A percentile compares a stretch with the other conserved stretches of the same genome.
Evolutionary conservation across 139 green algal species (phyloP).

Genomic region (Picochlorum sp.): DNA sequence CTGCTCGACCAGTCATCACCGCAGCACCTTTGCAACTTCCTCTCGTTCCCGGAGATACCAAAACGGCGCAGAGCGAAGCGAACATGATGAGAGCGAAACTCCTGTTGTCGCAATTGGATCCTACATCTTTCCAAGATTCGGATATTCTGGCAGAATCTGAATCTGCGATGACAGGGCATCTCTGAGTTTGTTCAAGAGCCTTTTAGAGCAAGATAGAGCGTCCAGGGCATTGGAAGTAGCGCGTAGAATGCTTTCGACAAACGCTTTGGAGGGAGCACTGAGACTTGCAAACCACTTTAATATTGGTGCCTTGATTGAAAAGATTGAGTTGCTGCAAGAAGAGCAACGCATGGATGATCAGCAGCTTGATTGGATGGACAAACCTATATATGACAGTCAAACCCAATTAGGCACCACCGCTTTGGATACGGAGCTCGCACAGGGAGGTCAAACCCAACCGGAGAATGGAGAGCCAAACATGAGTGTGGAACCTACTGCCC

Average conservation of each 20-base stretch:
- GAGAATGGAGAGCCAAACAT: constrained; percentile 14
- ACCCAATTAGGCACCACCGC: not conserved
- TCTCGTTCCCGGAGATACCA: constrained; percentile 30
- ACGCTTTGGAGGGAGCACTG: constrained; percentile 34
- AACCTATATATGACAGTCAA: constrained; percentile 11
- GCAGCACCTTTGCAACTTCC: constrained; percentile 38
- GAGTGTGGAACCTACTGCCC: not conserved
- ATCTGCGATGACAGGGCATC: constrained; percentile 19
- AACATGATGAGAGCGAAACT: constrained; percentile 12
- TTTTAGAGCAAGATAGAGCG: constrained; percentile 34
- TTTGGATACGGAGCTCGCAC: not conserved
- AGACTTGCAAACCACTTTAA: constrained; percentile 49
- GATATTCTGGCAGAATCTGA: constrained; percentile 9
- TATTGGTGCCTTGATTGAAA: constrained; percentile 16
- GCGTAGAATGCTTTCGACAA: constrained; percentile 30
- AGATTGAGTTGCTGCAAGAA: not conserved
- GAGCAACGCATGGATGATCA: constrained; percentile 10
- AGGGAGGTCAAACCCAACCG: not conserved
- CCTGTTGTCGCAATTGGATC: not conserved
- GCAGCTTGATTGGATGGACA: constrained; percentile 8
- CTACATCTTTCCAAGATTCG: not conserved
- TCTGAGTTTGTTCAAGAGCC: constrained; percentile 24
- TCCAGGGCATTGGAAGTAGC: constrained; percentile 45
- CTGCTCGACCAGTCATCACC: constrained; percentile 55
- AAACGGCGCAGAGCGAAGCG: constrained; percentile 26